Conservation (phyloP, 306 rosid species). For the Arachis hypogaea region DNA sequence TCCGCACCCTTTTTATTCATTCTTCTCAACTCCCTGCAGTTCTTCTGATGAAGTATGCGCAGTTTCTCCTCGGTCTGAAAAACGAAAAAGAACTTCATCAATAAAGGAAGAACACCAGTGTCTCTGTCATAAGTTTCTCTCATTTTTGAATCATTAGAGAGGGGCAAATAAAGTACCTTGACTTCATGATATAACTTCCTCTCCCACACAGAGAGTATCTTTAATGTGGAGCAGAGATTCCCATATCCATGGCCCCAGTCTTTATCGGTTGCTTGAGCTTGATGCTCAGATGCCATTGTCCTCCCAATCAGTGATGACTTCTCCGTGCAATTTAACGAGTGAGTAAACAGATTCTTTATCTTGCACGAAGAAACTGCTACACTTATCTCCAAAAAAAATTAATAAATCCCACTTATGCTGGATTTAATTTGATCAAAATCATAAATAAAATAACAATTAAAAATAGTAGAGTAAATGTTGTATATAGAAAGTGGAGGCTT, state of each 20-base stretch:
- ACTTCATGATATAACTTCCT: slow-evolving; percentile 81
- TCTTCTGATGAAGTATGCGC: slow-evolving; percentile 66
- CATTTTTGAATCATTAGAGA: neutral
- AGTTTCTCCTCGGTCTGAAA: slow-evolving; percentile 75
- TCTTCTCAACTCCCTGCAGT: slow-evolving; percentile 60
- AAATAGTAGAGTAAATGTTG: no score
- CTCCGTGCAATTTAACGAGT: slow-evolving; percentile 38
- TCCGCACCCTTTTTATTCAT: slow-evolving; percentile 51
- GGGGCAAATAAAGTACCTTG: slow-evolving; percentile 50
- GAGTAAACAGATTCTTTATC: slow-evolving; percentile 48
- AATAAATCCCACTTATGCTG: neutral
- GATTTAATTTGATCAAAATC: slow-evolving; percentile 15
- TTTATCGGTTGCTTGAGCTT: slow-evolving; percentile 30
- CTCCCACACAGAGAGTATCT: slow-evolving; percentile 79
- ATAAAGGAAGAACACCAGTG: neutral
- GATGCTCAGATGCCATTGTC: slow-evolving; percentile 25
- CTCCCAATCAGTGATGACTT: slow-evolving; percentile 13
- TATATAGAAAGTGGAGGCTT: neutral
- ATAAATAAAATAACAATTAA: neutral
- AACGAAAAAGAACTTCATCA: neutral
- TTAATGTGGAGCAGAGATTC: slow-evolving; percentile 59
- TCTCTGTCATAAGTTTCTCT: neutral
- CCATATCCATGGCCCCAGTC: slow-evolving; percentile 40
- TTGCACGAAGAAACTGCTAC: slow-evolving; percentile 51
- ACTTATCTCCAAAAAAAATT: neutral